Evolutionary conservation across 2,329 filamentous ascomycete genomes (phyloP), one percentile per base, ranked within the genome.

Genomic region (Verticillium dahliae): DNA sequence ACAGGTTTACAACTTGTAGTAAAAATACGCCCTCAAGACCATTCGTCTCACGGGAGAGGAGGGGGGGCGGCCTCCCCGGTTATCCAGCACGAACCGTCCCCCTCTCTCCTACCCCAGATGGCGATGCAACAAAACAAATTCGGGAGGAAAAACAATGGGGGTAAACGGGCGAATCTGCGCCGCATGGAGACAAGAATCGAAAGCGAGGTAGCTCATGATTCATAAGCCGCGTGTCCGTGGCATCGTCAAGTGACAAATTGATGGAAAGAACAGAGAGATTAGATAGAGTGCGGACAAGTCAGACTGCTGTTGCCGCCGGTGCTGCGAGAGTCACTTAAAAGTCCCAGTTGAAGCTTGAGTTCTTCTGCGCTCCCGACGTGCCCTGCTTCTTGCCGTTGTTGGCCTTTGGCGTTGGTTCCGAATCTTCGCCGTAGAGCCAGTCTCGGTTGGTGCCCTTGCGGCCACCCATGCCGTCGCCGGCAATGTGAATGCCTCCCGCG

Each of bases 381-480:
- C 59, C 69, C 60, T 69, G 73, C 70, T 76, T 77, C 69, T 77
- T 77, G 27, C 10, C 73, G 65, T 31, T 31, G 58, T 74, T 71
- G 50, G 71, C 68, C 58, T 70, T 65, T n/a, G 64, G 68, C 57
- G 71, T 68, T 60, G 79, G 74, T 62, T 79, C 75, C 35, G 80
- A 81, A 56, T 80, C 80, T 54, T 80, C 82, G 18, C 82, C 81
- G 64, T 85, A 83, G 6, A 85, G 77, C 85, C 86, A 90, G 68
- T 79, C 73, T 60, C 83, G 77, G 58, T 81, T 76, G 50, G 79
- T 78, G 55, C 81, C 83, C 71, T 80, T 84, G 64, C 78, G 78
- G 50, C 84, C 83, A 55, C 87, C 87, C 87, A 90, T 90, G 60
- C 88, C 88, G 67, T 89, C 84, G 41, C 86, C 86, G 2, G 76